Percentiles rank a stretch among this genome's conserved stretches.
Conservation (phyloP, 352 stramenopile species). For the Globisporangium orthogonon region DNA sequence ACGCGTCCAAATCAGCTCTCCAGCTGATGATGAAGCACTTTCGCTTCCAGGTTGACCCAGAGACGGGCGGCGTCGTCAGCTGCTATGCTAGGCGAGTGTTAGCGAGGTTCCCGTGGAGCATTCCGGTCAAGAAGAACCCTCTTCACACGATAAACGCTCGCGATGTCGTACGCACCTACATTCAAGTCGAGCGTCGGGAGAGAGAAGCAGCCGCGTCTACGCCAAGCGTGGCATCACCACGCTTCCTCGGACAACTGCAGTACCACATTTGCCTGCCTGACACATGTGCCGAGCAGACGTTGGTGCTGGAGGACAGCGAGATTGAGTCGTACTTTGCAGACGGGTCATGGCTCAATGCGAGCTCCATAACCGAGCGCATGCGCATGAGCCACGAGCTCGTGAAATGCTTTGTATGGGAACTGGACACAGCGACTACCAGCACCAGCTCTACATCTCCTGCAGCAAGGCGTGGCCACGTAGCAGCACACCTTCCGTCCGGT, state of each 20-base stretch:
- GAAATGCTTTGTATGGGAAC: constrained; percentile 27
- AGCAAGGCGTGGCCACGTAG: constrained; percentile 14
- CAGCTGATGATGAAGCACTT: constrained; percentile 19
- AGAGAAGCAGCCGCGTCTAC: constrained; percentile 1
- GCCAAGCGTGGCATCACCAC: neutral
- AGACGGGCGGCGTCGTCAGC: constrained; percentile 2
- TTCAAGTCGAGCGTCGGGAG: constrained; percentile 48
- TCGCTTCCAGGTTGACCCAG: constrained; percentile 17
- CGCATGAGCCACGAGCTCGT: constrained; percentile 22
- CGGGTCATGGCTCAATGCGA: constrained; percentile 28
- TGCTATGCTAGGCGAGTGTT: constrained; percentile 21
- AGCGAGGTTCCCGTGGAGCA: constrained; percentile 32
- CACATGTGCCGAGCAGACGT: constrained; percentile 40
- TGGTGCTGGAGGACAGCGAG: constrained; percentile 39
- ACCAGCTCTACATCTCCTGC: neutral
- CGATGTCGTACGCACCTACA: constrained; percentile 32
- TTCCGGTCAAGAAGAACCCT: constrained; percentile 27
- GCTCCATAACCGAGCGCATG: constrained; percentile 6
- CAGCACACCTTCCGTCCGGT: constrained; percentile 22
- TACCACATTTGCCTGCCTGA: constrained; percentile 47
- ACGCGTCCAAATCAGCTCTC: constrained; percentile 2
- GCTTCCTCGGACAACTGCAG: constrained; percentile 9
- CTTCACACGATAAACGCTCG: constrained; percentile 36
- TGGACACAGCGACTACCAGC: neutral
- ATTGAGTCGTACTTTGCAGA: constrained; percentile 43